Evolutionary conservation across 495 filamentous ascomycete genomes (phyloP).

Genomic region (Aspergillus nanangensis): DNA sequence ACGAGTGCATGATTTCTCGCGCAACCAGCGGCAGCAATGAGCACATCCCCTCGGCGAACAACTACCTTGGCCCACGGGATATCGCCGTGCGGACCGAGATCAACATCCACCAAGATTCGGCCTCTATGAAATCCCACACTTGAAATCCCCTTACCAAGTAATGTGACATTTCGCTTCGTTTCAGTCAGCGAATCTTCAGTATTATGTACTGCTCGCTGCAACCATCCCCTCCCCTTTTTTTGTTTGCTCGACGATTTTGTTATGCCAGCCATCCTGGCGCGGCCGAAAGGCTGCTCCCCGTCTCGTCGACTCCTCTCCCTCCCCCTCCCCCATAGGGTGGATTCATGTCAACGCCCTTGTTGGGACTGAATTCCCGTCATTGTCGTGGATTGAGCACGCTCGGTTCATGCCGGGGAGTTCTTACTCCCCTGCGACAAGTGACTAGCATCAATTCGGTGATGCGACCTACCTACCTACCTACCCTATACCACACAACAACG

Average conservation of each 20-base stretch:
- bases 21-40: constrained; percentile 4
- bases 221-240: background rate
- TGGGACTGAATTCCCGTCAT: no score
- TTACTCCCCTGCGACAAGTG: no score
- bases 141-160: background rate
- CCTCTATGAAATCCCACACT: constrained; percentile 6
- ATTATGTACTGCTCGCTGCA: no score
- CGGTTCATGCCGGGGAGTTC: no score
- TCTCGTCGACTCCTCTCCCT: no score
- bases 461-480: no score
- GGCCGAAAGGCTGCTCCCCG: no score
- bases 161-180: background rate
- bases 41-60: background rate
- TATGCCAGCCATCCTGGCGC: background rate
- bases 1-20: constrained; percentile 15
- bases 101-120: constrained; percentile 9
- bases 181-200: background rate
- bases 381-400: no score
- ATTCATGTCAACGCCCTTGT: no score
- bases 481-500: no score
- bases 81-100: constrained; percentile 28
- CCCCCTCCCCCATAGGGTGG: no score
- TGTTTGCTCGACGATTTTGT: background rate
- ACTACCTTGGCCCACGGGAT: constrained; percentile 15
- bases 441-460: no score